Base-by-base conservation (phyloP, 768 basidiomycete genomes). In the Lactifluus echinatus region DNA sequence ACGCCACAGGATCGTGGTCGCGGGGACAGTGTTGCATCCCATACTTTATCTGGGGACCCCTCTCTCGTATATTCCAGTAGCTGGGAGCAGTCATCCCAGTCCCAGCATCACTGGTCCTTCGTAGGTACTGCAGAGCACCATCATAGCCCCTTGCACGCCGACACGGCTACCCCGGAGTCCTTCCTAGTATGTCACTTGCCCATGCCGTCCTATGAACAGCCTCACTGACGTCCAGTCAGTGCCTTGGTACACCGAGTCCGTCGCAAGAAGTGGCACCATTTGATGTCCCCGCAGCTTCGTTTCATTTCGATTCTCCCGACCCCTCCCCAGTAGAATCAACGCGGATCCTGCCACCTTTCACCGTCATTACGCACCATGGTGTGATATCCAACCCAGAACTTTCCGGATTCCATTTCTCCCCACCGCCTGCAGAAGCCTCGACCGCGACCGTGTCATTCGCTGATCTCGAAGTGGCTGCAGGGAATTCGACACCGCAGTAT, bases 231-330 rank as follows among this genome's bases (percentile, higher is more conserved):
- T 42, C 14, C 19, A 24, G 17, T 26, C 14, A 58, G 57, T n/a
- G 21, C n/a, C 24, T 36, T 28, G 14, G 14, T 12, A 8, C 46
- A 4, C 24, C 39, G 6, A 53, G 51, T 40, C 45, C 37, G 19
- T 42, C 34, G 5, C 44, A 40, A 40, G 31, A 42, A 39, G 12
- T 34, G 12, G 8, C 12, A 39, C 19, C 51, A 21, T 39, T 29
- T 4, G 46, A 48, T n/a, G n/a, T 12, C 6, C 39, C 44, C 19
- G 19, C 51, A 40, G 1, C 33, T 11, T 29, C 57, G 33, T 29
- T 53, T 49, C 52, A 58, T 53, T 58, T 42, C 33, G 57, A 58
- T 48, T 53, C 57, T 8, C 46, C 57, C 10, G 57, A 58, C 42
- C 57, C 46, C 7, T 58, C 51, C 43, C 57, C 57, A 26, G 24